Evolutionary conservation across 2,329 filamentous ascomycete genomes (phyloP).

Genomic region (Penicillium sp.): DNA sequence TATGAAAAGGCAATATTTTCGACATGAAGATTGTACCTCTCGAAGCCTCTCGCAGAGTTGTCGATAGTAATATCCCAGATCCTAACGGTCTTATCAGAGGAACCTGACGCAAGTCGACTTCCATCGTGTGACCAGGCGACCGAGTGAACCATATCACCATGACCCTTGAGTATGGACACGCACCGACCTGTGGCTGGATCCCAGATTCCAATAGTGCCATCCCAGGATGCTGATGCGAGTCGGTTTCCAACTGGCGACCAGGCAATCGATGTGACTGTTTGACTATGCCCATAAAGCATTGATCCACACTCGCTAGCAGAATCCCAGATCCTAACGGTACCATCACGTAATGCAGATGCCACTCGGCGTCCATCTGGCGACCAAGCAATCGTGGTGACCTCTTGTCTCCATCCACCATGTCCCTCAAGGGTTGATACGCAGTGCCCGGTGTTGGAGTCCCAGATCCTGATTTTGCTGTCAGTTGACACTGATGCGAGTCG

Average conservation of each 20-base stretch:
- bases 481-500: too few relatives aligned
- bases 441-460: background rate
- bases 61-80: too few relatives aligned
- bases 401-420: background rate
- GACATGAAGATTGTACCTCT: too few relatives aligned
- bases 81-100: too few relatives aligned
- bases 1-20: too few relatives aligned
- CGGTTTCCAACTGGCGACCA: background rate
- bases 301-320: too few relatives aligned
- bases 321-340: background rate
- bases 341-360: background rate
- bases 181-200: background rate
- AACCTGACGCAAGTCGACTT: too few relatives aligned
- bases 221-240: background rate
- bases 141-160: too few relatives aligned
- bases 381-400: background rate
- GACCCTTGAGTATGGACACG: background rate
- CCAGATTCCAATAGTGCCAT: background rate
- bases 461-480: background rate
- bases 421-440: background rate
- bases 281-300: background rate
- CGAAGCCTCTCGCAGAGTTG: too few relatives aligned
- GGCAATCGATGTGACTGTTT: background rate
- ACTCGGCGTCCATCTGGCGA: conserved; percentile 4
- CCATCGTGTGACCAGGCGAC: too few relatives aligned